phyloP scores from a whole-genome alignment of 331 rosid species.

The Malus hybrid region DNA sequence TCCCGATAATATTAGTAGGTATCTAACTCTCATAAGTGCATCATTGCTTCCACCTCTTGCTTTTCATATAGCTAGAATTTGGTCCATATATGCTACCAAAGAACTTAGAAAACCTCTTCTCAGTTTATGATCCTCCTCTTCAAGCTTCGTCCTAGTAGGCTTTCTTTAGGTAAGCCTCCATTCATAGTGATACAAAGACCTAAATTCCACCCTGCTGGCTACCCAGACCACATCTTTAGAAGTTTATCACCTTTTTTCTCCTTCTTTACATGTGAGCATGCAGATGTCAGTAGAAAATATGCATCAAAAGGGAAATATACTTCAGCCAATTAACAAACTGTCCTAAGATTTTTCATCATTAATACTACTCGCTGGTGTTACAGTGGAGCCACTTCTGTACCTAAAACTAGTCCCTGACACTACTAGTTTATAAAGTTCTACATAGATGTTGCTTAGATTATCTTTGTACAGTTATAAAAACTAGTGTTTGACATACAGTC shows the following conservation, averaged over 20 bases:
- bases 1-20: neutral
- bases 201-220: neutral
- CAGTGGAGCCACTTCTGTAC: neutral
- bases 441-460: neutral
- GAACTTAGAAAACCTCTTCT: neutral
- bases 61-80: neutral
- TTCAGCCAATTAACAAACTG: neutral
- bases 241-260: neutral
- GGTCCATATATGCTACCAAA: neutral
- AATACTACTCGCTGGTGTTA: neutral
- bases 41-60: slow-evolving; percentile 4
- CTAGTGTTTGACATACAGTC: neutral
- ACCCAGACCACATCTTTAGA: neutral
- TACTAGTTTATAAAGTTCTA: neutral
- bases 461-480: neutral
- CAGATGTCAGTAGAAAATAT: neutral
- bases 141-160: neutral
- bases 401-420: neutral
- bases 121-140: neutral
- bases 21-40: neutral
- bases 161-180: neutral
- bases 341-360: neutral
- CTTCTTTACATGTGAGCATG: neutral
- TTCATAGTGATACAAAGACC: neutral
- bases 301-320: neutral